Percentiles rank a stretch among this genome's conserved stretches.
phyloP scores from a whole-genome alignment of 2,329 filamentous ascomycete species.

The Sarocladium kiliense region DNA sequence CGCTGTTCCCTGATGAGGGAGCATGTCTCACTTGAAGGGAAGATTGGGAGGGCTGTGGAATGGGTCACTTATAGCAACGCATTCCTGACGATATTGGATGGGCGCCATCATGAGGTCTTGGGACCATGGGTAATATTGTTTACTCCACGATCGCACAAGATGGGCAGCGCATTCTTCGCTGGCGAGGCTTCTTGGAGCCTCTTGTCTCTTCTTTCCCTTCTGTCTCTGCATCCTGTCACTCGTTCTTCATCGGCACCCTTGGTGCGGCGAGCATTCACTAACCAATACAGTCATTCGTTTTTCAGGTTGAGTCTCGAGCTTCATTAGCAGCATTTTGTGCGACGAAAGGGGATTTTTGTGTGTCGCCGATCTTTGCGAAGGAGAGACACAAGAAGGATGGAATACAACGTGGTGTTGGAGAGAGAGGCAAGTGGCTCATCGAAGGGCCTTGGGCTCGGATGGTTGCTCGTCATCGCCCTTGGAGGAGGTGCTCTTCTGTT shows the following conservation, averaged over 20 bases:
- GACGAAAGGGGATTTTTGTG: not conserved
- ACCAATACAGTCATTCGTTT: not conserved
- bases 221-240: slow-evolving; percentile 7
- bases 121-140: slow-evolving; percentile 7
- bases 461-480: slow-evolving; percentile 40
- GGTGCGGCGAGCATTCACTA: not conserved
- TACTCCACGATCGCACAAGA: slow-evolving; percentile 7
- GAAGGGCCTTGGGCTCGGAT: slow-evolving; percentile 28
- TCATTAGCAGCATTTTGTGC: not conserved
- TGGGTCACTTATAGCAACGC: slow-evolving; percentile 28
- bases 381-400: not conserved
- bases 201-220: slow-evolving; percentile 1
- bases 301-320: not conserved
- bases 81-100: slow-evolving; percentile 30
- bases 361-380: not conserved
- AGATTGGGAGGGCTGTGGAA: not conserved
- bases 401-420: not conserved
- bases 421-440: not conserved
- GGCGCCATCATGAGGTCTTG: slow-evolving; percentile 17
- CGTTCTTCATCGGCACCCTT: not conserved
- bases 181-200: not conserved
- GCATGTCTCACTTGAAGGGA: slow-evolving; percentile 5
- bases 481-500: slow-evolving; percentile 42
- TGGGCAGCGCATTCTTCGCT: not conserved
- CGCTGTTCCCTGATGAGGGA: not conserved